A percentile compares a stretch with the other conserved stretches of the same genome.
phyloP scores from a whole-genome alignment of 495 filamentous ascomycete genomes.

The Extremus antarcticus region DNA sequence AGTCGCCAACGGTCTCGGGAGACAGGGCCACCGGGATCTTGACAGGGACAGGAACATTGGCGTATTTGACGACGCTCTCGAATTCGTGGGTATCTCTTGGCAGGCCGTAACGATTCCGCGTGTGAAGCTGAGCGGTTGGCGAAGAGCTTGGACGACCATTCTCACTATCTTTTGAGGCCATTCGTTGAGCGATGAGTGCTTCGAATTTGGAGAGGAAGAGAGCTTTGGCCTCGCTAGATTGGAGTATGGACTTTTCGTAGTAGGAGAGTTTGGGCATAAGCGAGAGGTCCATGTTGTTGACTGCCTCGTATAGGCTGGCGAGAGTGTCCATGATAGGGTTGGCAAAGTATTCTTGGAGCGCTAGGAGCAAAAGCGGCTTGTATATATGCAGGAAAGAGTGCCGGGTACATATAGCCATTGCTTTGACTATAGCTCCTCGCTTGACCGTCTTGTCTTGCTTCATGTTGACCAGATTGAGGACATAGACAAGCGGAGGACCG shows the following conservation, averaged over 20 bases:
- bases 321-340: slow-evolving; percentile 80
- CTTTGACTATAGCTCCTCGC: slow-evolving; percentile 88
- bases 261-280: slow-evolving; percentile 78
- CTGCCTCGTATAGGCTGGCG: slow-evolving; percentile 77
- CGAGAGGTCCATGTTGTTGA: slow-evolving; percentile 94
- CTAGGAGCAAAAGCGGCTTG: slow-evolving; percentile 92
- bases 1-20: slow-evolving; percentile 94
- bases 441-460: slow-evolving; percentile 89
- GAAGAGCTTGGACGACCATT: background rate
- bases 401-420: slow-evolving; percentile 98
- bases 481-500: slow-evolving; percentile 91
- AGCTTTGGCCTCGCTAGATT: slow-evolving; percentile 85
- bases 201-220: slow-evolving; percentile 98
- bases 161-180: slow-evolving; percentile 33
- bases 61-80: slow-evolving; percentile 87
- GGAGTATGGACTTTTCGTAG: slow-evolving; percentile 76
- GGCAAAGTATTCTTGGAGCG: slow-evolving; percentile 95
- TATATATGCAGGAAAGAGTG: slow-evolving; percentile 99
- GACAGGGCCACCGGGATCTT: slow-evolving; percentile 87
- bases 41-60: slow-evolving; percentile 89
- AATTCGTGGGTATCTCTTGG: slow-evolving; percentile 96
- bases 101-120: slow-evolving; percentile 44
- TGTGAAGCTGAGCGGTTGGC: slow-evolving; percentile 9
- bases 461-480: slow-evolving; percentile 94
- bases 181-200: slow-evolving; percentile 69